phyloP scores from a whole-genome alignment of 192 early-diverging fungal species.

The Polychytrium aggregatum region DNA sequence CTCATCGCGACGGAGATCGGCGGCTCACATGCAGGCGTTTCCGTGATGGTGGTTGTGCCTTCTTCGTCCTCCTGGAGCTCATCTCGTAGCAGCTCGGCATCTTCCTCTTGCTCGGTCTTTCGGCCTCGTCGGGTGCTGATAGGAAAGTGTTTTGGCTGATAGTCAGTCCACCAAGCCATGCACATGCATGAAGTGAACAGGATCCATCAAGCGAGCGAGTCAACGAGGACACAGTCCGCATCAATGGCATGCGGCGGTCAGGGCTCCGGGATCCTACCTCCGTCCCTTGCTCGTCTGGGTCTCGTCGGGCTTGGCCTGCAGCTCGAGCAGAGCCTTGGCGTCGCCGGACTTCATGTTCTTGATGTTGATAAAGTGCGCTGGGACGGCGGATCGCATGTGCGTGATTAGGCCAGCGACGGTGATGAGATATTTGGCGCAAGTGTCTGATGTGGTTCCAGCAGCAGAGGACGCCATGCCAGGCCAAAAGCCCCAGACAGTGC shows the following conservation, averaged over 20 bases:
- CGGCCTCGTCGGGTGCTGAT: slow-evolving; percentile 65
- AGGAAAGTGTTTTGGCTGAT: neutral
- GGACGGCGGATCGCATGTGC: neutral
- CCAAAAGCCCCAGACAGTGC: too few relatives aligned
- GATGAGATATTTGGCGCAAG: neutral
- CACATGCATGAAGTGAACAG: neutral
- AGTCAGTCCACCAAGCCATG: neutral
- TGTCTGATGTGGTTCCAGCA: neutral
- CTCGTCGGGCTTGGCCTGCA: slow-evolving; percentile 31
- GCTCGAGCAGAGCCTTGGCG: slow-evolving; percentile 16
- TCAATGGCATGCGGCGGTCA: too few relatives aligned
- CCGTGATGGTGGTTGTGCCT: slow-evolving; percentile 59
- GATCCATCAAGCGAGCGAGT: slow-evolving; percentile 26
- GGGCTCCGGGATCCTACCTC: too few relatives aligned
- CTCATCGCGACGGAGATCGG: neutral
- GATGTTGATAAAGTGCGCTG: slow-evolving; percentile 54
- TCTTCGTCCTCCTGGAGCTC: slow-evolving; percentile 46
- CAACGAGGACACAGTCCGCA: too few relatives aligned
- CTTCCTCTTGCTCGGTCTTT: slow-evolving; percentile 97
- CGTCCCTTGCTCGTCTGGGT: too few relatives aligned
- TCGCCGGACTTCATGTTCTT: slow-evolving; percentile 35
- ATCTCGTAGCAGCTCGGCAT: slow-evolving; percentile 81
- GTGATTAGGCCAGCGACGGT: too few relatives aligned
- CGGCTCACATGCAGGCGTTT: slow-evolving; percentile 71
- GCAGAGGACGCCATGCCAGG: neutral